Percentiles rank a stretch among this genome's conserved stretches.
phyloP scores from a whole-genome alignment of 2,329 filamentous ascomycete species.

The Thielaviopsis musarum region DNA sequence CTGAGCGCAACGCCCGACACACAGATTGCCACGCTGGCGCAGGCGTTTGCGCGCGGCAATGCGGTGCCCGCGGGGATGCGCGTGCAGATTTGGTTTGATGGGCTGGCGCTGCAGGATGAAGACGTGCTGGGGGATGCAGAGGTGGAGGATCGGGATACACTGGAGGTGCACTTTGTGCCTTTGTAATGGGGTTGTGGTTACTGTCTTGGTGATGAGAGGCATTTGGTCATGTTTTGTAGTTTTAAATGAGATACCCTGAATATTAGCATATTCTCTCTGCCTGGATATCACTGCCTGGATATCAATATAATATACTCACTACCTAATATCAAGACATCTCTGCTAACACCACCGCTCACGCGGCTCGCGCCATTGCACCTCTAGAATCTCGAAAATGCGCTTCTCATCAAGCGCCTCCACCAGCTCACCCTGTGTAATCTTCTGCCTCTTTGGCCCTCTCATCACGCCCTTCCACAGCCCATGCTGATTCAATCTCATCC shows the following conservation, averaged over 20 bases:
- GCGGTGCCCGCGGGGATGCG: constrained; percentile 32
- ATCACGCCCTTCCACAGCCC: constrained; percentile 61
- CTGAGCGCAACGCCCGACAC: constrained; percentile 37
- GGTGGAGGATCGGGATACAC: constrained; percentile 54
- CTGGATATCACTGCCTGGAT: background rate
- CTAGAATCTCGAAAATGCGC: constrained; percentile 64
- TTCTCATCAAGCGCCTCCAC: constrained; percentile 61
- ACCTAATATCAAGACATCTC: background rate
- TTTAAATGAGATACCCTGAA: background rate
- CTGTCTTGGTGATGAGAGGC: background rate
- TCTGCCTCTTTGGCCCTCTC: constrained; percentile 37
- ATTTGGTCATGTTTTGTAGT: background rate
- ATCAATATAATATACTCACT: background rate
- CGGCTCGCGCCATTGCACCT: constrained; percentile 71
- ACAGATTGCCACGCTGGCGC: constrained; percentile 43
- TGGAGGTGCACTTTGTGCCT: constrained; percentile 49
- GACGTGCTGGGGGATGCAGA: constrained; percentile 49
- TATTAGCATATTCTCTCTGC: background rate
- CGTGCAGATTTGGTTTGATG: constrained; percentile 56
- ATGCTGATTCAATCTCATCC: constrained; percentile 70
- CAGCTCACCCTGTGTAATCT: constrained; percentile 49
- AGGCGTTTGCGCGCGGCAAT: constrained; percentile 40
- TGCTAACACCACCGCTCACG: constrained; percentile 56
- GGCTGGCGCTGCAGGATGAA: constrained; percentile 48
- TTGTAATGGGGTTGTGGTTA: background rate